Evolutionary conservation across 2,329 filamentous ascomycete genomes (phyloP).

Genomic region (Talaromyces amestolkiae): DNA sequence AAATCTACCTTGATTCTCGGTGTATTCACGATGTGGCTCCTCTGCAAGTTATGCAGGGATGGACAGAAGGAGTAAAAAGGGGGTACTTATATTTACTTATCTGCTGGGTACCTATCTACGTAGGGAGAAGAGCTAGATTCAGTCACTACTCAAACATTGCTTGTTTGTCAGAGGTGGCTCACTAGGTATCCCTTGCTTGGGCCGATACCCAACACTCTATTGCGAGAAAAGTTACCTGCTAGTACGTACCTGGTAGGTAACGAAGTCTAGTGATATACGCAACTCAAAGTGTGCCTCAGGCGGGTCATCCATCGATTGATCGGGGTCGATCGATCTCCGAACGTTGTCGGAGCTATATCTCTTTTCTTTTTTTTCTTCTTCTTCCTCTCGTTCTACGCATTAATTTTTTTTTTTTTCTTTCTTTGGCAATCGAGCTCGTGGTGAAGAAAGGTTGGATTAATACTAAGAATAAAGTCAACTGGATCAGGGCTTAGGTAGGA

Average conservation of each 20-base stretch:
- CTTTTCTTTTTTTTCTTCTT: not conserved
- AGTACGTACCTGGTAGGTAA: not conserved
- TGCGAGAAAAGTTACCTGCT: not conserved
- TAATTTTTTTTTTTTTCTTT: not conserved
- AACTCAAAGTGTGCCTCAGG: not conserved
- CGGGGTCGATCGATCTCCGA: not conserved
- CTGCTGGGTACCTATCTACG: not conserved
- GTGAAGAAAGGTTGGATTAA: not conserved
- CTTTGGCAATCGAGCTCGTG: not conserved
- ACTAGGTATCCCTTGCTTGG: constrained; percentile 1
- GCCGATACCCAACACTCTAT: not conserved
- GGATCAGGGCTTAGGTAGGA: not conserved
- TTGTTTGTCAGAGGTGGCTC: constrained; percentile 3
- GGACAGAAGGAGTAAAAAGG: constrained; percentile 4
- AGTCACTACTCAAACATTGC: constrained; percentile 6
- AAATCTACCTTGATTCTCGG: not conserved
- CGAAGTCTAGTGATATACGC: not conserved
- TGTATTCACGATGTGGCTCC: not conserved
- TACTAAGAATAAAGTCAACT: not conserved
- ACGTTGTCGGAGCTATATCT: not conserved
- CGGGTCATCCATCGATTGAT: not conserved
- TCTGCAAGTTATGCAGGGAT: constrained; percentile 14
- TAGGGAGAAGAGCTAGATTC: not conserved
- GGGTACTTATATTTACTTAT: not conserved
- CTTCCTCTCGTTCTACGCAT: not conserved